Evolutionary conservation across 23 red algal species (phyloP).

Genomic region (Gracilaria gracilis): DNA sequence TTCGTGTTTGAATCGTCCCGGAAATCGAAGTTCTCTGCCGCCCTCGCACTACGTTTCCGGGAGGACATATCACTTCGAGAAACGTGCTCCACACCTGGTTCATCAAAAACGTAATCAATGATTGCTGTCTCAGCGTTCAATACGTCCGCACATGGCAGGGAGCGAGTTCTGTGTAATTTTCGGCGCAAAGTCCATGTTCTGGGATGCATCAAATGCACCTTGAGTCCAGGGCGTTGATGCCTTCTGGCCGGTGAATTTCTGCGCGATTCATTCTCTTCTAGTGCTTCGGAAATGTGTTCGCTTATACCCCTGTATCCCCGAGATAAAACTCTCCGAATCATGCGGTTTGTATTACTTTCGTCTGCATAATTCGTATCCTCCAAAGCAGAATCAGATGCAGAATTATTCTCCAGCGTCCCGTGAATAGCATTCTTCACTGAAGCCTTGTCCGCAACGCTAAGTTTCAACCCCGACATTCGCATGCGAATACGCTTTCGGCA

Average conservation of each 20-base stretch:
- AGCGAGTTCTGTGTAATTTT: neutral
- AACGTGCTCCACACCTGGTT: slow-evolving; percentile 34
- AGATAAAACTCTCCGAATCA: slow-evolving; percentile 49
- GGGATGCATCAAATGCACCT: neutral
- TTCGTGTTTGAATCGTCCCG: slow-evolving; percentile 27
- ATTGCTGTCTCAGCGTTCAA: slow-evolving; percentile 41
- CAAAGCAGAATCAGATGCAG: neutral
- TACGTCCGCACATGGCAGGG: slow-evolving; percentile 49
- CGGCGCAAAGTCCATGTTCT: neutral
- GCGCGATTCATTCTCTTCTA: neutral
- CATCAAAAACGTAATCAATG: slow-evolving; percentile 71
- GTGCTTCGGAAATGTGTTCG: neutral
- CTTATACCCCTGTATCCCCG: slow-evolving; percentile 46
- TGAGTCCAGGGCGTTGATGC: neutral
- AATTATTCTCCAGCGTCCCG: neutral
- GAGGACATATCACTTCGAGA: neutral
- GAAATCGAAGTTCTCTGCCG: neutral
- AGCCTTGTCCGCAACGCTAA: slow-evolving; percentile 33
- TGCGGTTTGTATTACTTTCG: slow-evolving; percentile 48
- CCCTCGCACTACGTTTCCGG: neutral
- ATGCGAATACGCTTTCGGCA: slow-evolving; percentile 61
- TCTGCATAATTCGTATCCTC: neutral
- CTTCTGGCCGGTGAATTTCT: neutral
- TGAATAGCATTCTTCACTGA: slow-evolving; percentile 26
- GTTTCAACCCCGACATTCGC: slow-evolving; percentile 25